A percentile compares a stretch with the other conserved stretches of the same genome.
Conservation (phyloP, 495 filamentous ascomycete genomes). For the Penicillium ucsense region DNA sequence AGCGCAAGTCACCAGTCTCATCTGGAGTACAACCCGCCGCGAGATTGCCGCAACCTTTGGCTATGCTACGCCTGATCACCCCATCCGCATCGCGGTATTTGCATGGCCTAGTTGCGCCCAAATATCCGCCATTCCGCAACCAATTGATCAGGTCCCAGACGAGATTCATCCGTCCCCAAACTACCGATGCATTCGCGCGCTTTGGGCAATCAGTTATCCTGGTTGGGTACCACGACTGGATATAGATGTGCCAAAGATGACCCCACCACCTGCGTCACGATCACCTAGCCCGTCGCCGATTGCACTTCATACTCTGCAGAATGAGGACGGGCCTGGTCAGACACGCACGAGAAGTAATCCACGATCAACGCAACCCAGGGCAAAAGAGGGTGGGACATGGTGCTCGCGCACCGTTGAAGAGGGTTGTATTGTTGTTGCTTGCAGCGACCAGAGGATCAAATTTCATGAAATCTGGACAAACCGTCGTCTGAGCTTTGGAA, state of each 20-base stretch:
- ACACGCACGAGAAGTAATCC: background rate
- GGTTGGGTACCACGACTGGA: conserved; percentile 19
- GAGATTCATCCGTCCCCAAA: conserved; percentile 44
- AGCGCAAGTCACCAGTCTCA: conserved; percentile 85
- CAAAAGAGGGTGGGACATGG: conserved; percentile 44
- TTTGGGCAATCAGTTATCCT: conserved; percentile 42
- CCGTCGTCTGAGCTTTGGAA: conserved; percentile 44
- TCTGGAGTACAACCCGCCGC: conserved; percentile 77
- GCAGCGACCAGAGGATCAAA: conserved; percentile 87
- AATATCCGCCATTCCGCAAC: conserved; percentile 83
- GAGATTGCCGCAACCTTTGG: conserved; percentile 94
- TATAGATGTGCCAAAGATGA: background rate
- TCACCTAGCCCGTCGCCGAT: background rate
- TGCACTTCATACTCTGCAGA: background rate
- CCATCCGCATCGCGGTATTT: conserved; percentile 86
- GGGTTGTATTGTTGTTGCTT: conserved; percentile 89
- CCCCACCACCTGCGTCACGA: background rate
- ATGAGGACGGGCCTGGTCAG: background rate
- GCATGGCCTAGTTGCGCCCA: conserved; percentile 90
- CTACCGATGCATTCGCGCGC: conserved; percentile 30
- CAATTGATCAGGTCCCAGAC: conserved; percentile 61
- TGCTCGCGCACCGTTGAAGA: conserved; percentile 58
- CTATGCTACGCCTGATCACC: conserved; percentile 89
- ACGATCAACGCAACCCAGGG: conserved; percentile 22
- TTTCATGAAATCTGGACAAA: conserved; percentile 92